Base-by-base conservation (phyloP, 345 rosid species). In the Sonneratia caseolaris region DNA sequence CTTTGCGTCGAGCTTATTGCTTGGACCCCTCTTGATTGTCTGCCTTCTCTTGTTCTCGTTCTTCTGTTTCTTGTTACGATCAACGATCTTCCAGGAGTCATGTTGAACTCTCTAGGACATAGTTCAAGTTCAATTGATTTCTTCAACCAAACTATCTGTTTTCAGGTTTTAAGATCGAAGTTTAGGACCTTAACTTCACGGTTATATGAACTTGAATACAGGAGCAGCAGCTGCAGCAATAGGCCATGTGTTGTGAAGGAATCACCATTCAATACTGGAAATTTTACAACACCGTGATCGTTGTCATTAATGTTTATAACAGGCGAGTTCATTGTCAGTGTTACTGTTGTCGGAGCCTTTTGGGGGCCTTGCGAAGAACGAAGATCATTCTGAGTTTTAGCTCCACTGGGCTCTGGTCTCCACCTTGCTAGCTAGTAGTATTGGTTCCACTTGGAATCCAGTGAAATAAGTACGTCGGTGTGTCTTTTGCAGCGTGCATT, bases 351-450 rank as follows among this genome's bases (percentile, higher is more conserved):
- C 74, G 97, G 99, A 73, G 99, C 99, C 53, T 95, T 97, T 72
- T 27, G 97, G 99, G 79, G 99, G 92, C 83, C 99, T 95, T 80
- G 99, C 99, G 40, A 95, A 95, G 84, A 95, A 90, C 32, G 84
- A 94, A 94, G 91, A 94, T 94, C 57, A 47, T 79, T 77, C 75
- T 80, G 89, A 95, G 86, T 86, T 78, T 94, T 90, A 75, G 85
- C 87, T 3, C 66, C 86, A 15, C 8, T 24, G n/a, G 42, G 32
- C 32, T 27, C 32, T 27, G 32, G 32, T 27, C 32, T 27, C 32
- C 32, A 27, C 32, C 32, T 27, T 27, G 0, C 0, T 27, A 27
- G 32, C 32, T 27, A 27, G 32, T 1, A 27, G 32, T 27, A 27
- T 27, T 27, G 0, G 32, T 27, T 27, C 32, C 32, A 27, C 32